Evolutionary conservation across 495 filamentous ascomycete genomes (phyloP).

Genomic region (Daldinia caldariorum): DNA sequence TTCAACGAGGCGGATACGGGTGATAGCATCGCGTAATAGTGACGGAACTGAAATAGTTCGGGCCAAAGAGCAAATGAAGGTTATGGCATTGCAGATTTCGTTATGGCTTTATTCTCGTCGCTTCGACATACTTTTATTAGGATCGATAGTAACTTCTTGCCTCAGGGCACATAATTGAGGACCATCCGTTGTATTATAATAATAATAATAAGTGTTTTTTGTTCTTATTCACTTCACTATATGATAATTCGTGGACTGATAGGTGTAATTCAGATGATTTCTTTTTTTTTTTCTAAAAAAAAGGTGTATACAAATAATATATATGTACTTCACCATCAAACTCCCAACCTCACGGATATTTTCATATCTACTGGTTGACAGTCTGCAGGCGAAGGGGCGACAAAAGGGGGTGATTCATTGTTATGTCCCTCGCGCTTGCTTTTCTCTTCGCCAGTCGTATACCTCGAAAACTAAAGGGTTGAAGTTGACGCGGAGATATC

Average conservation of each 20-base stretch:
- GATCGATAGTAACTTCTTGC: not conserved
- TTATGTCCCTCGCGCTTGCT: constrained; percentile 47
- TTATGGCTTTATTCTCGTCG: constrained; percentile 1
- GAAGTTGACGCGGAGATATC: constrained; percentile 79
- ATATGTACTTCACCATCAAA: constrained; percentile 84
- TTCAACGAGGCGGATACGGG: not conserved
- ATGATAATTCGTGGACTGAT: not conserved
- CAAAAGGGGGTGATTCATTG: constrained; percentile 48
- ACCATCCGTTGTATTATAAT: not conserved
- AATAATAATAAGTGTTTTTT: not conserved
- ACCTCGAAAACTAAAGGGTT: constrained; percentile 74
- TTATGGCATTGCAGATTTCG: not conserved
- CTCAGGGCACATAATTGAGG: not conserved
- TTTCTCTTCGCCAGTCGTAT: constrained; percentile 80
- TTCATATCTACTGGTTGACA: constrained; percentile 58
- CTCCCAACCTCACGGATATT: constrained; percentile 62
- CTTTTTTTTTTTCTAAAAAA: too few species aligned
- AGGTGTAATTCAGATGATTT: too few species aligned
- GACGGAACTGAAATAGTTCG: not conserved
- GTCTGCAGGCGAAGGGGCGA: constrained; percentile 74
- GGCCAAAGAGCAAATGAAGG: not conserved
- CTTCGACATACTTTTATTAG: constrained; percentile 2
- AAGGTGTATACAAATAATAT: not conserved
- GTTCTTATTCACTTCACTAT: not conserved
- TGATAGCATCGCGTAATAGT: not conserved